These are phyloP conservation scores for Geranomyces variabilis DNA, from an alignment of 192 early-diverging fungal genomes.

Conservation along the genomic window DNA sequence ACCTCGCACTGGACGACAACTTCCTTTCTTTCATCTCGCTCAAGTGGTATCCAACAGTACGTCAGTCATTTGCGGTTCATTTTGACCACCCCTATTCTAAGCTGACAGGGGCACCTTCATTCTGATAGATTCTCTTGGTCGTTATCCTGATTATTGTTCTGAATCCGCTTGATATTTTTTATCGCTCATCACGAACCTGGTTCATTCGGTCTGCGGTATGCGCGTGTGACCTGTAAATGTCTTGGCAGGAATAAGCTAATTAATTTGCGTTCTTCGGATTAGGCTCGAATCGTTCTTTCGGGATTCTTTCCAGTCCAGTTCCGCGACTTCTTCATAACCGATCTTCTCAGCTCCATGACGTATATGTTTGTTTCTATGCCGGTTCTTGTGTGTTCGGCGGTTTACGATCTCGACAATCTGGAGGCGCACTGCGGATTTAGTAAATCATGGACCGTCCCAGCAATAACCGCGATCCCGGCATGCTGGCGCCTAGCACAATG, in stretches of 20 bases:
- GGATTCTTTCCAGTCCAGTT: conserved; percentile 43
- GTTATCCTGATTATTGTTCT: conserved; percentile 21
- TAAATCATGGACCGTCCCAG: conserved; percentile 37
- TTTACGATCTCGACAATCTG: conserved; percentile 22
- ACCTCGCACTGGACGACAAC: conserved; percentile 29
- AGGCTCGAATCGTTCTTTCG: conserved; percentile 32
- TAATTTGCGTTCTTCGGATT: neutral
- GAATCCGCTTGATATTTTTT: conserved; percentile 27
- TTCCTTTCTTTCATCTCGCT: conserved; percentile 29
- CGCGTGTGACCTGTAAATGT: neutral
- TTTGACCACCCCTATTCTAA: neutral
- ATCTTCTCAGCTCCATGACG: conserved; percentile 44
- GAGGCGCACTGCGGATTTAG: conserved; percentile 31
- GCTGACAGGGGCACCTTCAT: neutral
- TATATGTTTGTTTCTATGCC: conserved; percentile 41
- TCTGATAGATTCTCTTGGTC: conserved; percentile 24
- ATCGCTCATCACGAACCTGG: conserved; percentile 37
- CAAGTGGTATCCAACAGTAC: conserved; percentile 34
- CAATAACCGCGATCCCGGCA: conserved; percentile 40
- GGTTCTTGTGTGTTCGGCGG: conserved; percentile 32
- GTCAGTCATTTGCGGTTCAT: neutral
- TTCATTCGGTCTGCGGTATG: conserved; percentile 16
- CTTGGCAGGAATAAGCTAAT: neutral
- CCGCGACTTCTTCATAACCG: conserved; percentile 49
- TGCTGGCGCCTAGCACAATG: conserved; percentile 42